Conservation (phyloP, 805 yeast species). For the Ogataea pignaliae region DNA sequence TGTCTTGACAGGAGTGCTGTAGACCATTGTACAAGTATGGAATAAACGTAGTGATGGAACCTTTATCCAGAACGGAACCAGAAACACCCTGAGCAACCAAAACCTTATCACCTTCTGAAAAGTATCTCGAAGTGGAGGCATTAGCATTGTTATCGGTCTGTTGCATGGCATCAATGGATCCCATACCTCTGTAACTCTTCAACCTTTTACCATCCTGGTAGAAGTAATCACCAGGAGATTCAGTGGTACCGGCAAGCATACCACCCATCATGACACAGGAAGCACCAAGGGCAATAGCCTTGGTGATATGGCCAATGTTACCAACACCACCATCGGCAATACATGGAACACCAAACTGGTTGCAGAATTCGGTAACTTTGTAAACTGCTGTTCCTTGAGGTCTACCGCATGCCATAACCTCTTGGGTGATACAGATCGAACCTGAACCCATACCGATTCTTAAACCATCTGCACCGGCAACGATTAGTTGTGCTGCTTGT, state of each 20-base stretch:
- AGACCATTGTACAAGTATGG: slow-evolving; percentile 94
- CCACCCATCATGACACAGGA: slow-evolving; percentile 99
- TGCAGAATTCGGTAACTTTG: slow-evolving; percentile 90
- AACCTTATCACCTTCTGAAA: slow-evolving; percentile 92
- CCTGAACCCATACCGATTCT: slow-evolving; percentile 99
- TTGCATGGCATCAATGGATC: slow-evolving; percentile 98
- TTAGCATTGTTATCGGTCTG: slow-evolving; percentile 81
- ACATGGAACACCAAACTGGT: slow-evolving; percentile 95
- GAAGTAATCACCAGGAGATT: slow-evolving; percentile 97
- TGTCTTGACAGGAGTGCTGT: slow-evolving; percentile 98
- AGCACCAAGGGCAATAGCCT: slow-evolving; percentile 95
- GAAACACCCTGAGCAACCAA: slow-evolving; percentile 99
- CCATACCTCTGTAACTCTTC: slow-evolving; percentile 99
- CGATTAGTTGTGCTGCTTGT: slow-evolving; percentile 93
- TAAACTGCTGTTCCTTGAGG: slow-evolving; percentile 99
- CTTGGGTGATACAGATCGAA: slow-evolving; percentile 98
- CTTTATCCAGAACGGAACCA: slow-evolving; percentile 95
- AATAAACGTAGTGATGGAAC: slow-evolving; percentile 86
- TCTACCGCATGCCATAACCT: slow-evolving; percentile 99
- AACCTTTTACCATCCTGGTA: slow-evolving; percentile 97
- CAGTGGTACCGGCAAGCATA: slow-evolving; percentile 96
- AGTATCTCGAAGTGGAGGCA: slow-evolving; percentile 97
- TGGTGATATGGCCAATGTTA: slow-evolving; percentile 96
- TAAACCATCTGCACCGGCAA: slow-evolving; percentile 95
- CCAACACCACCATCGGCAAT: slow-evolving; percentile 99